phyloP scores from a whole-genome alignment of 495 filamentous ascomycete species.

The Tuber umbilicatum region DNA sequence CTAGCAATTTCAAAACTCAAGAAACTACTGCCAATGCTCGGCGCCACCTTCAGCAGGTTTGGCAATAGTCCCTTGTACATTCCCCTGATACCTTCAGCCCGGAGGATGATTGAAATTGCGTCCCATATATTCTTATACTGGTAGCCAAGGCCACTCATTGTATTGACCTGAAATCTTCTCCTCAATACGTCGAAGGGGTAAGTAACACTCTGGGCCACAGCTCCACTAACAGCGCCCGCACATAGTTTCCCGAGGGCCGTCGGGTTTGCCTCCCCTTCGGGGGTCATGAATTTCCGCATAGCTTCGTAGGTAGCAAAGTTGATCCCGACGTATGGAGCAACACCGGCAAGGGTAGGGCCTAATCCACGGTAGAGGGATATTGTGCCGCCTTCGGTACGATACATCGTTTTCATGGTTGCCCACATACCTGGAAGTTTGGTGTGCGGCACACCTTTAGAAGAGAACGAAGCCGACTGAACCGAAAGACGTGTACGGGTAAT shows the following conservation, averaged over 20 bases:
- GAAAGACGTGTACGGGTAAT: slow-evolving; percentile 93
- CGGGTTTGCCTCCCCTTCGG: slow-evolving; percentile 81
- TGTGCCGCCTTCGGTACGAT: slow-evolving; percentile 81
- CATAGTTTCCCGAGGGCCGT: slow-evolving; percentile 69
- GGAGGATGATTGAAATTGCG: slow-evolving; percentile 71
- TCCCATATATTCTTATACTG: slow-evolving; percentile 82
- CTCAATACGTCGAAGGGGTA: slow-evolving; percentile 92
- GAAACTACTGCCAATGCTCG: slow-evolving; percentile 98
- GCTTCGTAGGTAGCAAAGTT: slow-evolving; percentile 98
- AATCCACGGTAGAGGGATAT: slow-evolving; percentile 84
- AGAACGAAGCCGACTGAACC: slow-evolving; percentile 92
- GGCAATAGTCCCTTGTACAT: slow-evolving; percentile 91
- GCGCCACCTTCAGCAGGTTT: slow-evolving; percentile 92
- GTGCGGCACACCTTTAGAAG: slow-evolving; percentile 55
- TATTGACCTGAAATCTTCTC: slow-evolving; percentile 95
- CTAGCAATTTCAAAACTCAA: slow-evolving; percentile 89
- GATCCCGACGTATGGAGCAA: slow-evolving; percentile 88
- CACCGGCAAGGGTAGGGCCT: slow-evolving; percentile 84
- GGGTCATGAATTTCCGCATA: slow-evolving; percentile 74
- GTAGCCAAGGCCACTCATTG: slow-evolving; percentile 98
- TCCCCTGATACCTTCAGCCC: slow-evolving; percentile 67
- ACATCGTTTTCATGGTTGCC: slow-evolving; percentile 72
- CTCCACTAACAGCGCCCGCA: slow-evolving; percentile 89
- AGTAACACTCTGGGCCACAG: slow-evolving; percentile 92
- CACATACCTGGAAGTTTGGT: slow-evolving; percentile 88